These are phyloP conservation scores for Cercis canadensis DNA, from an alignment of 306 rosid genomes.

Conservation along the genomic window DNA sequence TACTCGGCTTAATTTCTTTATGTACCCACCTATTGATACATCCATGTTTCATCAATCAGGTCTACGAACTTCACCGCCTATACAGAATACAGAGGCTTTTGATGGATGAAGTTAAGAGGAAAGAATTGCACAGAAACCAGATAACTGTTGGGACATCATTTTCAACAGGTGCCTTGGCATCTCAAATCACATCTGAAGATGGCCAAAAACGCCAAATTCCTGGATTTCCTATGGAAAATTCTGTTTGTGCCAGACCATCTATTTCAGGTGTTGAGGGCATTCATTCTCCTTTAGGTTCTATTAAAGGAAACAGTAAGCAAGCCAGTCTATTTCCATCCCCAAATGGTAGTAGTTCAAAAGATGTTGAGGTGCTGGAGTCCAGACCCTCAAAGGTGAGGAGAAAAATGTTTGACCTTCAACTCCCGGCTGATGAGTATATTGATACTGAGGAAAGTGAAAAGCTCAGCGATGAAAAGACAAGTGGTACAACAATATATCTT, in stretches of 20 bases:
- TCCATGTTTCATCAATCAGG: conserved; percentile 58
- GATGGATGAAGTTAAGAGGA: conserved; percentile 79
- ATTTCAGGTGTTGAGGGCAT: conserved; percentile 67
- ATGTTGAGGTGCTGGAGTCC: conserved; percentile 69
- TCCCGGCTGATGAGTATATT: conserved; percentile 81
- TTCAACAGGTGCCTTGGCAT: conserved; percentile 64
- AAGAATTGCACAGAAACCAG: conserved; percentile 59
- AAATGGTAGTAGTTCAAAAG: conserved; percentile 65
- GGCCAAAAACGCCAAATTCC: conserved; percentile 64
- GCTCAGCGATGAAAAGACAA: conserved; percentile 60
- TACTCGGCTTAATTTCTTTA: too few relatives aligned
- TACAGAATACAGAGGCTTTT: conserved; percentile 87
- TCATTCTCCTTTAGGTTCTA: conserved; percentile 65
- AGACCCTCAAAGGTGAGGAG: conserved; percentile 82
- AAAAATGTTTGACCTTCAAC: conserved; percentile 86
- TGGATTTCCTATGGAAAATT: conserved; percentile 57
- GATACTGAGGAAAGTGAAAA: conserved; percentile 90
- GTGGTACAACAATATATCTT: conserved; percentile 47
- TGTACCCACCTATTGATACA: conserved; percentile 30
- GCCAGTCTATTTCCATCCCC: conserved; percentile 59
- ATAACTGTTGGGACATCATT: conserved; percentile 66
- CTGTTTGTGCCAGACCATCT: conserved; percentile 54
- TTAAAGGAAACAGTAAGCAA: conserved; percentile 57
- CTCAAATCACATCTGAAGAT: conserved; percentile 69
- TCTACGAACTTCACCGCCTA: conserved; percentile 82